Evolutionary conservation across 371 early-diverging fungal genomes (phyloP).

Genomic region (Funneliformis caledonium): DNA sequence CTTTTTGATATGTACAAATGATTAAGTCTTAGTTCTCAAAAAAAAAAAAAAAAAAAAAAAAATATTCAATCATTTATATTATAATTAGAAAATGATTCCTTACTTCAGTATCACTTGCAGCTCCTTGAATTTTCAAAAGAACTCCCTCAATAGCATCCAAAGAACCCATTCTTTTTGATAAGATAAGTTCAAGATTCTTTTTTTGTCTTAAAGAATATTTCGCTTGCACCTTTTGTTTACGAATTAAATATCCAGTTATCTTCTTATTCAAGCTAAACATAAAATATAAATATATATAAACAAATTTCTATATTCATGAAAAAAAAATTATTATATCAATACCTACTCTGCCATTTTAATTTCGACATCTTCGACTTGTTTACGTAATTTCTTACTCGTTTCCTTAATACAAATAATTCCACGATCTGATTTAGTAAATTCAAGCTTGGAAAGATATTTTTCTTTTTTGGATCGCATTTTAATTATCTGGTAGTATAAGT

Average conservation of each 20-base stretch:
- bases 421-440: conserved; percentile 23
- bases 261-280: conserved; percentile 1
- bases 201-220: conserved; percentile 19
- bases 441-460: neutral
- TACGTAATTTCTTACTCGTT: conserved; percentile 9
- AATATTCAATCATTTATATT: neutral
- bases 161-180: conserved; percentile 24
- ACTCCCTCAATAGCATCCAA: conserved; percentile 15
- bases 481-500: neutral
- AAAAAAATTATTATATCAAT: neutral
- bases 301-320: too few species aligned
- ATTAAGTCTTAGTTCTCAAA: neutral
- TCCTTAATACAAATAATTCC: conserved; percentile 21
- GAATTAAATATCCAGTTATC: conserved; percentile 5
- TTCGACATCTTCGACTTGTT: conserved; percentile 26
- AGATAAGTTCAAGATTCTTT: conserved; percentile 21
- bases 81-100: neutral
- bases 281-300: neutral
- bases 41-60: neutral
- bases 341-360: conserved; percentile 18
- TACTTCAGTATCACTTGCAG: conserved; percentile 20
- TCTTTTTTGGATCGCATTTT: neutral
- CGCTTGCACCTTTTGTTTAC: conserved; percentile 17
- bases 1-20: neutral
- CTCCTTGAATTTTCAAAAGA: conserved; percentile 31